Percentiles rank a stretch among this genome's conserved stretches.
phyloP scores from a whole-genome alignment of 805 yeast species.

The Yarrowia bubula region DNA sequence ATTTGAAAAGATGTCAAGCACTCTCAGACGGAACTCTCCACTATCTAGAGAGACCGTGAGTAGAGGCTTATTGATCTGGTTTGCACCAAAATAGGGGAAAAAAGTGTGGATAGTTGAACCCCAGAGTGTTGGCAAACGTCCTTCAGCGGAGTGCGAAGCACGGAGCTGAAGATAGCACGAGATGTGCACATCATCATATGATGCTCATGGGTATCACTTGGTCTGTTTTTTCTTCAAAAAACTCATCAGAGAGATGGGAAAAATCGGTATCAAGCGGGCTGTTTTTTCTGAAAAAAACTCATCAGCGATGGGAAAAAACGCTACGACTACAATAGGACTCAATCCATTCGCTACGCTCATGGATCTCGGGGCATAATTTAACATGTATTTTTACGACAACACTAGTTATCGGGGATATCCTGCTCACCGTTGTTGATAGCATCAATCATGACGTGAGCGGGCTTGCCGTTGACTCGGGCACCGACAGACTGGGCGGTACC shows the following conservation, averaged over 20 bases:
- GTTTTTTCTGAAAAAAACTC: conserved; percentile 17
- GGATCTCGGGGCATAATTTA: background rate
- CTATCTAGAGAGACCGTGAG: conserved; percentile 19
- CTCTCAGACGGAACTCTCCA: conserved; percentile 28
- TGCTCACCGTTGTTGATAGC: conserved; percentile 98
- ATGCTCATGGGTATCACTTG: background rate
- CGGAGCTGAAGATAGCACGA: background rate
- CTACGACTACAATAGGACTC: background rate
- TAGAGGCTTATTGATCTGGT: conserved; percentile 53
- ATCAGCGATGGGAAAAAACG: background rate
- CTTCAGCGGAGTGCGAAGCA: background rate
- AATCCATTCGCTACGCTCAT: no score
- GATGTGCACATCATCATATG: no score
- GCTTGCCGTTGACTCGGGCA: conserved; percentile 98
- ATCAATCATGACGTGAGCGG: conserved; percentile 98
- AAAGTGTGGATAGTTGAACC: conserved; percentile 61
- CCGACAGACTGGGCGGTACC: conserved; percentile 99
- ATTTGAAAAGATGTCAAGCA: background rate
- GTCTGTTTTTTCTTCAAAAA: background rate
- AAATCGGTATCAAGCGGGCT: background rate
- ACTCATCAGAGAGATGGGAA: background rate
- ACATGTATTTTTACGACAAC: conserved; percentile 29
- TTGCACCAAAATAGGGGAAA: conserved; percentile 90
- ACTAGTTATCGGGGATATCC: conserved; percentile 51
- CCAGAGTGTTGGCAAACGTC: conserved; percentile 94